These are phyloP conservation scores for Trebouxia gelatinosa DNA, from an alignment of 163 green algal genomes.

Conservation along the genomic window DNA sequence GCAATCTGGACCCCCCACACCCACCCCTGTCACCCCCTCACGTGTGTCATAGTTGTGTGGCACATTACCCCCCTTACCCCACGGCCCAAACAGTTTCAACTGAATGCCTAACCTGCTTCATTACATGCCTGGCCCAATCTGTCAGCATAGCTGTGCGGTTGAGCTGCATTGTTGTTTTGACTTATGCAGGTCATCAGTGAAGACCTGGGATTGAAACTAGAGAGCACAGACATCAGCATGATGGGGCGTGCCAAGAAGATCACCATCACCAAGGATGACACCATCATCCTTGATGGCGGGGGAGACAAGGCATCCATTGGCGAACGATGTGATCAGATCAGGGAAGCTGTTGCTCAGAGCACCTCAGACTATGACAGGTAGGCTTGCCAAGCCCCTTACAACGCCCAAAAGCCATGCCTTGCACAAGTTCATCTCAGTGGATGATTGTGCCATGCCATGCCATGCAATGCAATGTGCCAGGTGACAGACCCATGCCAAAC, in stretches of 20 bases:
- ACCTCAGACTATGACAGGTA: background rate
- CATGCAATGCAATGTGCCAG: no score
- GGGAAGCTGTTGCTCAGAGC: slow-evolving; percentile 69
- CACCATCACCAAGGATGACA: slow-evolving; percentile 97
- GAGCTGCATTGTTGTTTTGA: background rate
- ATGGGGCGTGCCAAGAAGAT: slow-evolving; percentile 91
- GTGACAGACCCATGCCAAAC: no score
- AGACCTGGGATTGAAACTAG: slow-evolving; percentile 95
- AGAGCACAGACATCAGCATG: slow-evolving; percentile 83
- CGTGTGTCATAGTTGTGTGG: no score
- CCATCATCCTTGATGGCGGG: slow-evolving; percentile 94
- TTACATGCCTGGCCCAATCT: background rate
- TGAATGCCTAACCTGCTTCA: background rate
- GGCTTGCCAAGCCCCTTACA: no score
- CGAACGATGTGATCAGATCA: slow-evolving; percentile 91
- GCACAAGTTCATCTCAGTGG: no score
- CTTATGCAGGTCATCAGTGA: slow-evolving; percentile 83
- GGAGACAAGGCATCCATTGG: slow-evolving; percentile 83
- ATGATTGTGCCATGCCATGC: no score
- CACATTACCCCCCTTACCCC: background rate
- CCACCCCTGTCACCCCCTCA: no score
- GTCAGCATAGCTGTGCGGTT: background rate
- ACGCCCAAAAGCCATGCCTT: no score
- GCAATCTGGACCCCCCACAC: no score
- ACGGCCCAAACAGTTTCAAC: background rate